Percentiles rank a stretch among this genome's conserved stretches.
phyloP scores from a whole-genome alignment of 1,139 yeast species.

The Blastobotrys aristatus region DNA sequence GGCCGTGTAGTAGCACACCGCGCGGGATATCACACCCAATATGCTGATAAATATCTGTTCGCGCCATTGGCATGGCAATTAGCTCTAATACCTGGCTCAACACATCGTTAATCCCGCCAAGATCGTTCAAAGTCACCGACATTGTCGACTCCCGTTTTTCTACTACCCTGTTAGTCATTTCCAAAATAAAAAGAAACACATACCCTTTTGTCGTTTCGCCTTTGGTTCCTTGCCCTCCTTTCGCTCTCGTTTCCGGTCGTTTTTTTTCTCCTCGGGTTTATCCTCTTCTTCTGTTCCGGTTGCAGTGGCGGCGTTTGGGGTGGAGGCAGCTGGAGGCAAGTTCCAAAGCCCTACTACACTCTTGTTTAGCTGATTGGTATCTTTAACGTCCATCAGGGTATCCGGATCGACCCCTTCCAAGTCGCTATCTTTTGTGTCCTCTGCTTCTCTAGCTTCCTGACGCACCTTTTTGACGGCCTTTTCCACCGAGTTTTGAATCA shows the following conservation, averaged over 20 bases:
- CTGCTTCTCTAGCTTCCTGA: constrained; percentile 41
- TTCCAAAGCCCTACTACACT: constrained; percentile 73
- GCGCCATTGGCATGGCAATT: constrained; percentile 90
- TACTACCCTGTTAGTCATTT: constrained; percentile 8
- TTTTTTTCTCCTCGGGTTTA: constrained; percentile 25
- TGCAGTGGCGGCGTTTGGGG: background rate
- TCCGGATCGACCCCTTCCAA: constrained; percentile 41
- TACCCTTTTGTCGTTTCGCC: constrained; percentile 37
- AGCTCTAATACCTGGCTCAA: constrained; percentile 83
- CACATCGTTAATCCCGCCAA: constrained; percentile 87
- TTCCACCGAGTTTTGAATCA: constrained; percentile 55
- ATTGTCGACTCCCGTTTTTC: constrained; percentile 27
- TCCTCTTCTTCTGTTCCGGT: constrained; percentile 24
- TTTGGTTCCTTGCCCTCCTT: constrained; percentile 32
- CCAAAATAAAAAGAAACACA: background rate
- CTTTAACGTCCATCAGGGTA: constrained; percentile 52
- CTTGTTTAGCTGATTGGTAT: constrained; percentile 61
- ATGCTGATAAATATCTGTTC: constrained; percentile 81
- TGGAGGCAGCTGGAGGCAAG: constrained; percentile 16
- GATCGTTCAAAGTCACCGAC: constrained; percentile 53
- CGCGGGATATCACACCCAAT: constrained; percentile 97
- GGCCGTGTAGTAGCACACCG: constrained; percentile 91
- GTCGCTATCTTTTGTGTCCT: constrained; percentile 28
- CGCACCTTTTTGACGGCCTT: constrained; percentile 44
- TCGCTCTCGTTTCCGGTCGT: constrained; percentile 25